These are phyloP conservation scores for Tolypocladium capitatum DNA, from an alignment of 2,329 filamentous ascomycete genomes.

Conservation along the genomic window DNA sequence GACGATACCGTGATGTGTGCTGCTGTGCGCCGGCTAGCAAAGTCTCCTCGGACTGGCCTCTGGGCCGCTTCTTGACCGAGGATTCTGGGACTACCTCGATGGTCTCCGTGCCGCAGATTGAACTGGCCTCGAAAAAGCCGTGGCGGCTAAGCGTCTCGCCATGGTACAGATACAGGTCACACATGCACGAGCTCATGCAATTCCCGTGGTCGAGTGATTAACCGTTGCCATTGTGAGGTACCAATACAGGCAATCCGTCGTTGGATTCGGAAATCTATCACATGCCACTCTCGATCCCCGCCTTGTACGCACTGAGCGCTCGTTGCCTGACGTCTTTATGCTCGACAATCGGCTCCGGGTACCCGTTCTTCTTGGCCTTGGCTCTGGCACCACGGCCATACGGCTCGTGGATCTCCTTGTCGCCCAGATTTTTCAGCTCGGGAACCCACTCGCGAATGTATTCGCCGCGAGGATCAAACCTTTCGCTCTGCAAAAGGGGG, in stretches of 20 bases:
- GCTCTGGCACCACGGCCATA: conserved; percentile 50
- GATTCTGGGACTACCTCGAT: conserved; percentile 44
- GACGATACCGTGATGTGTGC: conserved; percentile 14
- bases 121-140: conserved; percentile 48
- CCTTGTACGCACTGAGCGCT: conserved; percentile 59
- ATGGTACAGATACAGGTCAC: conserved; percentile 55
- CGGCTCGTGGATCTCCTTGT: conserved; percentile 67
- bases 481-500: conserved; percentile 70
- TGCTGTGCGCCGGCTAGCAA: conserved; percentile 35
- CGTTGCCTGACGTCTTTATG: conserved; percentile 57
- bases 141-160: conserved; percentile 38
- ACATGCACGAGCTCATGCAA: conserved; percentile 23
- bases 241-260: neutral
- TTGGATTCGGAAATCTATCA: neutral
- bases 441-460: conserved; percentile 78
- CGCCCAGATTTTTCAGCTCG: conserved; percentile 52
- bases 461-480: conserved; percentile 64
- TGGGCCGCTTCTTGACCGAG: conserved; percentile 28
- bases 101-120: conserved; percentile 46
- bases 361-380: conserved; percentile 51
- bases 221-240: neutral
- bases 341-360: conserved; percentile 62
- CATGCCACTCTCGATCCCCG: conserved; percentile 19
- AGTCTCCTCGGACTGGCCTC: conserved; percentile 36
- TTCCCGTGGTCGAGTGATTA: neutral